A percentile compares a stretch with the other conserved stretches of the same genome.
phyloP scores from a whole-genome alignment of 1,284 basidiomycete species.

The Austroboletus novae-zelandiae region DNA sequence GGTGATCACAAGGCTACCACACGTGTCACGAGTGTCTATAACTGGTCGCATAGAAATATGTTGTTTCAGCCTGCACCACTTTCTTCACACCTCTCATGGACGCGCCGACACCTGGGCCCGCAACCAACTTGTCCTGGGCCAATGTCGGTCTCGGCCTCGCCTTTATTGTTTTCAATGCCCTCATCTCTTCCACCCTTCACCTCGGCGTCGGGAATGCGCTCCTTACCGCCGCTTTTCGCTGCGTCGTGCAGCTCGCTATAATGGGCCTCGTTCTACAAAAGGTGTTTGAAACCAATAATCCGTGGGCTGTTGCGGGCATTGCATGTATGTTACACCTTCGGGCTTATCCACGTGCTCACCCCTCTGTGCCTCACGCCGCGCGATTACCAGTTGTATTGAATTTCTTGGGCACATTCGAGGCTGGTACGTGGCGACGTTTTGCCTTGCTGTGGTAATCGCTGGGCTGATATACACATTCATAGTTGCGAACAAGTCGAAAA shows the following conservation, averaged over 20 bases:
- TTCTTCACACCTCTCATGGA: constrained; percentile 18
- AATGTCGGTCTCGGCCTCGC: constrained; percentile 74
- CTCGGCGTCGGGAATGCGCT: constrained; percentile 71
- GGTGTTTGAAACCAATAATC: constrained; percentile 73
- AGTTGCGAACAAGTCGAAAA: constrained; percentile 73
- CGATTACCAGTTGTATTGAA: constrained; percentile 57
- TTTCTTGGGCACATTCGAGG: constrained; percentile 68
- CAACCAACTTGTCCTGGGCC: constrained; percentile 50
- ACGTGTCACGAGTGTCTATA: no score
- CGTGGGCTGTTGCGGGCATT: constrained; percentile 73
- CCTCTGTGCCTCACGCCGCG: background rate
- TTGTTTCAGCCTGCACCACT: background rate
- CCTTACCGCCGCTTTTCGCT: constrained; percentile 67
- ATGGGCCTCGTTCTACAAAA: constrained; percentile 70
- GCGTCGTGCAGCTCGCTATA: constrained; percentile 72
- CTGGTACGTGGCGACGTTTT: constrained; percentile 42
- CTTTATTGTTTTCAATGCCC: constrained; percentile 67
- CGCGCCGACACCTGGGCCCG: constrained; percentile 5
- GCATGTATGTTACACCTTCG: constrained; percentile 46
- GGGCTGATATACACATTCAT: constrained; percentile 1
- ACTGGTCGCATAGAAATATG: no score
- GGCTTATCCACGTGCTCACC: background rate
- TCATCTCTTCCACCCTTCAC: constrained; percentile 60
- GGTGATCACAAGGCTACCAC: no score
- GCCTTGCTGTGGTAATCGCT: background rate